Conservation (phyloP, 495 filamentous ascomycete species). For the Lasiosphaeria ovina region DNA sequence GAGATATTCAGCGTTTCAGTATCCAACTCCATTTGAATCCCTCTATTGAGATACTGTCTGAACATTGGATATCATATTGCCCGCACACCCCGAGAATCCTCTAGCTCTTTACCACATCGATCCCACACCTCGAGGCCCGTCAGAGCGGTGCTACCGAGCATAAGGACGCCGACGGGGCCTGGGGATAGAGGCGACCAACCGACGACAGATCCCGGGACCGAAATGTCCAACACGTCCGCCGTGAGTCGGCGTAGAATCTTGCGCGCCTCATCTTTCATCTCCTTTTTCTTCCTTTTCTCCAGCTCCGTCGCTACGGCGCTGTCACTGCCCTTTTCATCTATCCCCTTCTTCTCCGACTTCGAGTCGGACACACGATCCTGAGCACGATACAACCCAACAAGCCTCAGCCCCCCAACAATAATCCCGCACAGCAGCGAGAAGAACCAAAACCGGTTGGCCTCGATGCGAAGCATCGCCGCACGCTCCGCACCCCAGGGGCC, state of each 20-base stretch:
- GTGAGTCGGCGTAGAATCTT: conserved; percentile 38
- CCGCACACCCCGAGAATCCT: too few relatives aligned
- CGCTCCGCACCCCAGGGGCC: conserved; percentile 30
- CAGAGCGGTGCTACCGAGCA: conserved; percentile 58
- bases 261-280: conserved; percentile 10
- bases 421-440: conserved; percentile 48
- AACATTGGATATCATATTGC: too few relatives aligned
- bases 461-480: conserved; percentile 34
- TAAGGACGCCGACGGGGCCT: conserved; percentile 48
- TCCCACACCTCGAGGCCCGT: conserved; percentile 60
- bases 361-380: not conserved
- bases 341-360: conserved; percentile 14
- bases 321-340: not conserved
- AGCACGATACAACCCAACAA: conserved; percentile 16
- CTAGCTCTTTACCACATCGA: conserved; percentile 37
- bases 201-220: conserved; percentile 53
- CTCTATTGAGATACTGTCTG: too few relatives aligned
- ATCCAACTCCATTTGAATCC: too few relatives aligned
- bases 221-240: conserved; percentile 56
- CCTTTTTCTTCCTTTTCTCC: conserved; percentile 4
- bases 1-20: too few relatives aligned
- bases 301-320: not conserved
- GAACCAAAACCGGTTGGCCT: conserved; percentile 66
- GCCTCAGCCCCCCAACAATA: conserved; percentile 20
- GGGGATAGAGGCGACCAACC: conserved; percentile 52